Evolutionary conservation across 1,284 basidiomycete genomes (phyloP).

Genomic region (Volvariella surrecta): DNA sequence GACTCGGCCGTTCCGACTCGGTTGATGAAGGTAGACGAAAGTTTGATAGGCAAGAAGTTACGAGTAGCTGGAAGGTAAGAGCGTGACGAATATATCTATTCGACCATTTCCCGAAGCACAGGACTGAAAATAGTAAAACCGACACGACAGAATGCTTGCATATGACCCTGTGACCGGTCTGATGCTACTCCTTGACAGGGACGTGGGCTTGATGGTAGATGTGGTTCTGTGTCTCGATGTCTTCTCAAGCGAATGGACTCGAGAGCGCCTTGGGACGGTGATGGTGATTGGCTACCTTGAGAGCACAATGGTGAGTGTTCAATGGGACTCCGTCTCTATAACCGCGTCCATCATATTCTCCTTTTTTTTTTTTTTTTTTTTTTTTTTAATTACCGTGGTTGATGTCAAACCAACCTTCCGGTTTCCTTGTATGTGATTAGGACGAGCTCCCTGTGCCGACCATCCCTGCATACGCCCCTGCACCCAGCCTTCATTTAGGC

Average conservation of each 20-base stretch:
- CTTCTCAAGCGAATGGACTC: conserved; percentile 33
- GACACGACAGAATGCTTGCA: conserved; percentile 33
- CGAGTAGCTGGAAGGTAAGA: conserved; percentile 38
- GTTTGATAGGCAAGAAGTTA: conserved; percentile 32
- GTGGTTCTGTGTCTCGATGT: conserved; percentile 38
- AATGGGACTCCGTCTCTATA: conserved; percentile 4
- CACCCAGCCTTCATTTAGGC: conserved; percentile 26
- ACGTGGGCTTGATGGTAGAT: conserved; percentile 43
- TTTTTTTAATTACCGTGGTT: conserved; percentile 6
- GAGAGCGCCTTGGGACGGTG: conserved; percentile 39
- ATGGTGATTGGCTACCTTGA: conserved; percentile 52
- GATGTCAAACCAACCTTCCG: neutral
- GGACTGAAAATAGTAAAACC: neutral
- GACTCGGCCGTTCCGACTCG: conserved; percentile 28
- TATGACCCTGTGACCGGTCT: conserved; percentile 39
- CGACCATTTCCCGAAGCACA: neutral
- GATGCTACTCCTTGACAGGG: conserved; percentile 36
- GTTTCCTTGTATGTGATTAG: conserved; percentile 4
- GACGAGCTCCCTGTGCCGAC: conserved; percentile 26
- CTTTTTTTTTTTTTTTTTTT: too few species aligned
- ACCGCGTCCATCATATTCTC: too few species aligned
- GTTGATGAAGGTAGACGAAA: conserved; percentile 23
- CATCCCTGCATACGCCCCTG: conserved; percentile 26
- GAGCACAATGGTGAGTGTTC: conserved; percentile 27
- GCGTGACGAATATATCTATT: conserved; percentile 5